Evolutionary conservation across 345 rosid species (phyloP), one percentile per base, ranked within the genome.

Genomic region (Citrus trifoliata): DNA sequence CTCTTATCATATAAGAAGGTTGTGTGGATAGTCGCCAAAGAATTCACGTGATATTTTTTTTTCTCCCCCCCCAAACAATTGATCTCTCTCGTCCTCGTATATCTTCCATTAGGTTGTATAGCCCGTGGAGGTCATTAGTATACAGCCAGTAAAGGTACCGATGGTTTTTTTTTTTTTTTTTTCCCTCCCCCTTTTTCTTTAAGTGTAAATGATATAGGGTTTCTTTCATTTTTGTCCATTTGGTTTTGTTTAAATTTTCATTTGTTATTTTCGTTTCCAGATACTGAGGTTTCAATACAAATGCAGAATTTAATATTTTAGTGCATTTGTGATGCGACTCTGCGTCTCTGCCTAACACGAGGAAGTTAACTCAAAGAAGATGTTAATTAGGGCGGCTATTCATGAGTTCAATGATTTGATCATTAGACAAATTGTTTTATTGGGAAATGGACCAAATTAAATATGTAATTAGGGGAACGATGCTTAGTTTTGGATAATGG

Each of bases 131-230:
- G 33, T 33, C 60, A 27, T 22, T 79, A 83, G 81, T 60, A 67
- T 66, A 73, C 76, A 61, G 75, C 40, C 27, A 62, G 58, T 69
- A 37, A 6, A 80, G 76, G 38, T 77, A 67, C 13, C 59, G 74
- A 70, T 37, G 62, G 24, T 61, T 72, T 67, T 37, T 37, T 14
- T 28, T 63, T 61, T 72, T 67, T 37, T 37, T 14, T 28, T 63
- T 4, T 51, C 1, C 2, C 2, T 1, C 13, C 7, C 37, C 37
- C 37, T 35, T 51, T 14, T 51, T 16, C 4, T 53, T 53, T 40
- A 73, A 46, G 35, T 77, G 80, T 76, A 76, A 69, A 81, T 79
- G 81, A 62, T 67, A 76, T 21, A 53, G 84, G 76, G 56, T 65
- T 18, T 40, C 72, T 27, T 30, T 58, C 6, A 19, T n/a, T 38